A percentile compares a stretch with the other conserved stretches of the same genome.
phyloP scores from a whole-genome alignment of 2,329 filamentous ascomycete species.

The Colletotrichum sp. region DNA sequence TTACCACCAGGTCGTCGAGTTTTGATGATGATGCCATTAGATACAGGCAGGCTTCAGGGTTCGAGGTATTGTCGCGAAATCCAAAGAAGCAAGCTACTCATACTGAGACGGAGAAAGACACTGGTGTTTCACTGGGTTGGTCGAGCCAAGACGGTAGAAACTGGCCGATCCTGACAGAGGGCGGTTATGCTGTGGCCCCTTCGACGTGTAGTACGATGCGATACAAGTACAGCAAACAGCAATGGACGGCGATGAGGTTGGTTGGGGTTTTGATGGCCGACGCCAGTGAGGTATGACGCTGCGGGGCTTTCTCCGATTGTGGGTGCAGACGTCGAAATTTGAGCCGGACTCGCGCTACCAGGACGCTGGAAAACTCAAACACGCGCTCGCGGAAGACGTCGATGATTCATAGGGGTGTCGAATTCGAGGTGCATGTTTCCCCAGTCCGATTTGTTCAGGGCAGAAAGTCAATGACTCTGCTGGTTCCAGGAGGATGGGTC shows the following conservation, averaged over 20 bases:
- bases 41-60: neutral
- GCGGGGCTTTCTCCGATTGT: neutral
- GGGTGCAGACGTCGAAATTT: neutral
- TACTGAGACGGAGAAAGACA: neutral
- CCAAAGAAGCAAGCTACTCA: constrained; percentile 6
- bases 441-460: neutral
- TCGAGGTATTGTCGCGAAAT: constrained; percentile 16
- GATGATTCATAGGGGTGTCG: constrained; percentile 7
- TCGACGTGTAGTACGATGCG: neutral
- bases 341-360: neutral
- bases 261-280: neutral
- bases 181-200: neutral
- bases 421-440: neutral
- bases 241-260: neutral
- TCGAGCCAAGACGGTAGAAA: neutral
- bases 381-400: neutral
- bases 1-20: constrained; percentile 17
- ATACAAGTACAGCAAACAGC: neutral
- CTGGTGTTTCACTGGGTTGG: neutral
- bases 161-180: neutral
- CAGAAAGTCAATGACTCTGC: neutral
- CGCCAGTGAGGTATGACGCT: neutral
- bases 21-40: constrained; percentile 9
- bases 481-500: neutral
- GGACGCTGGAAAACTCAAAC: neutral